Percentiles rank a stretch among this genome's conserved stretches.
Conservation (phyloP, 108 stramenopile species). For the Pseudonitzschia pungens region DNA sequence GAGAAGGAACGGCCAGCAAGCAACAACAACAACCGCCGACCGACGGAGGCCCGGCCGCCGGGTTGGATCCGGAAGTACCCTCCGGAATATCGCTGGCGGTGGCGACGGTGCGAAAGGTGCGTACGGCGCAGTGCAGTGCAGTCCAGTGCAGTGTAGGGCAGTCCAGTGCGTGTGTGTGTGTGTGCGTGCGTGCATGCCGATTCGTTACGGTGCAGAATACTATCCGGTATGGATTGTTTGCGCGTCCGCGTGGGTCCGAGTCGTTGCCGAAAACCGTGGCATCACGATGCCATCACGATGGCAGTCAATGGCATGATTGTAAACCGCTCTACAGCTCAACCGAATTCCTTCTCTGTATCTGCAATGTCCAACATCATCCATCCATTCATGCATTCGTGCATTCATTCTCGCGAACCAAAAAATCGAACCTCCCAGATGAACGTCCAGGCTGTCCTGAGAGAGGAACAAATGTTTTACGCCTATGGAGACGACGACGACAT, state of each 20-base stretch:
- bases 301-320: too few species aligned
- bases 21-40: too few species aligned
- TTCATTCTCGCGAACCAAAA: slow-evolving; percentile 12
- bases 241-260: too few species aligned
- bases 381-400: not conserved
- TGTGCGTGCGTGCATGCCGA: too few species aligned
- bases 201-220: too few species aligned
- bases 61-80: not conserved
- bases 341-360: too few species aligned
- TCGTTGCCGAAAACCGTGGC: too few species aligned
- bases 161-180: too few species aligned
- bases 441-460: slow-evolving; percentile 62
- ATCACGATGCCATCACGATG: too few species aligned
- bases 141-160: too few species aligned
- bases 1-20: not conserved
- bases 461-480: slow-evolving; percentile 67
- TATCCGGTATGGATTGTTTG: too few species aligned
- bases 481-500: slow-evolving; percentile 89
- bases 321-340: too few species aligned
- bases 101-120: slow-evolving; percentile 57
- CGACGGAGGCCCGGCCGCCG: not conserved
- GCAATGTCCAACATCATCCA: not conserved
- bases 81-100: slow-evolving; percentile 32
- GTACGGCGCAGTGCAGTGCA: not conserved
- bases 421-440: slow-evolving; percentile 64